Percentiles rank a stretch among this genome's conserved stretches.
phyloP scores from a whole-genome alignment of 2,329 filamentous ascomycete species.

The Aspergillus proliferans region DNA sequence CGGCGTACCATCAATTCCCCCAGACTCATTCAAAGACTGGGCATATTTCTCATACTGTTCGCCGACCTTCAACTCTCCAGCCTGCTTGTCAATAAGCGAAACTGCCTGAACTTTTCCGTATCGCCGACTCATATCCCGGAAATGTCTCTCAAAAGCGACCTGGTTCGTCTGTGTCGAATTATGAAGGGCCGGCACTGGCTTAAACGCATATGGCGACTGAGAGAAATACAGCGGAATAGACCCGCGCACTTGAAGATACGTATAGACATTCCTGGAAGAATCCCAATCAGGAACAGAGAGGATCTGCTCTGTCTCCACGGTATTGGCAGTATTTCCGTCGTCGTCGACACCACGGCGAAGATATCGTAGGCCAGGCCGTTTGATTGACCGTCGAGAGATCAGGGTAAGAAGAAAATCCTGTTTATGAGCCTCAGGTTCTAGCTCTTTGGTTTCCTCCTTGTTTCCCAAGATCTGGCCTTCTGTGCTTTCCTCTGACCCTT shows the following conservation, averaged over 20 bases:
- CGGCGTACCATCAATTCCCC: slow-evolving; percentile 44
- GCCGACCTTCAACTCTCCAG: slow-evolving; percentile 72
- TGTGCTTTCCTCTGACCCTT: slow-evolving; percentile 12
- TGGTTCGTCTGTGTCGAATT: slow-evolving; percentile 76
- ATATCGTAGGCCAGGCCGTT: slow-evolving; percentile 83
- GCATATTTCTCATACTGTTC: slow-evolving; percentile 67
- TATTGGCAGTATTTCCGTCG: slow-evolving; percentile 79
- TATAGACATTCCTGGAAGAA: slow-evolving; percentile 59
- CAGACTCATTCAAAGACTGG: slow-evolving; percentile 59
- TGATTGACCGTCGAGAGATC: slow-evolving; percentile 80
- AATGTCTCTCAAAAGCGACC: slow-evolving; percentile 71
- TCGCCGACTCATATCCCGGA: slow-evolving; percentile 58
- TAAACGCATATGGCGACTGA: slow-evolving; percentile 87
- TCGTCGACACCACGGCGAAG: slow-evolving; percentile 86
- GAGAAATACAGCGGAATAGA: slow-evolving; percentile 95
- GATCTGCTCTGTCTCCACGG: slow-evolving; percentile 92
- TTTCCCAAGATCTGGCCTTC: slow-evolving; percentile 37
- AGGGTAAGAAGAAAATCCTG: slow-evolving; percentile 71
- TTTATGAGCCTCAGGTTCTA: slow-evolving; percentile 21
- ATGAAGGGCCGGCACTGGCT: slow-evolving; percentile 74
- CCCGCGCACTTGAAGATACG: slow-evolving; percentile 79
- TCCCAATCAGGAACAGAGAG: slow-evolving; percentile 67
- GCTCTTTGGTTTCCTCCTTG: slow-evolving; percentile 27
- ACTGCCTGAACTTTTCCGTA: slow-evolving; percentile 76
- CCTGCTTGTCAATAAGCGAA: slow-evolving; percentile 83